Conservation (phyloP, 768 basidiomycete genomes). For the Phylloporus arenicola region DNA sequence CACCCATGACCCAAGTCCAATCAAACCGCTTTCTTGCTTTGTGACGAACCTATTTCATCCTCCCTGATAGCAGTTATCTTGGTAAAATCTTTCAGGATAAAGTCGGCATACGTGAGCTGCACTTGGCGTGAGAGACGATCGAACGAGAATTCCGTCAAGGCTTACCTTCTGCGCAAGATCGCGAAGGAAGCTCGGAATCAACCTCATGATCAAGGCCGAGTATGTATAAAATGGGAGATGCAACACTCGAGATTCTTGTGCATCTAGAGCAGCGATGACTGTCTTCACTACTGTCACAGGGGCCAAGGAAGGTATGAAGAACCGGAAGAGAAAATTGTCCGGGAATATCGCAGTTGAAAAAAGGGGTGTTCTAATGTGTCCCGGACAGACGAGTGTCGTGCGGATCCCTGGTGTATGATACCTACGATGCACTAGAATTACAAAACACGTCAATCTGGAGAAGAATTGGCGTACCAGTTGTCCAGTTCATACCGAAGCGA, state of each 20-base stretch:
- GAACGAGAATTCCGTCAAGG: neutral
- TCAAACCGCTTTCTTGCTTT: constrained; percentile 13
- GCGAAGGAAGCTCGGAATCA: constrained; percentile 66
- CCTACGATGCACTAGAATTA: constrained; percentile 29
- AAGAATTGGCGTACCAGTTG: constrained; percentile 44
- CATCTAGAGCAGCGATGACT: constrained; percentile 78
- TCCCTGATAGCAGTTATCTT: constrained; percentile 57
- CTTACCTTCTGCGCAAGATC: constrained; percentile 76
- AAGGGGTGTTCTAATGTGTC: constrained; percentile 72
- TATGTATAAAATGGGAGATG: constrained; percentile 69
- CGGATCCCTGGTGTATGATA: constrained; percentile 72
- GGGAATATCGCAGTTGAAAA: constrained; percentile 61
- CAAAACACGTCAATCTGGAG: neutral
- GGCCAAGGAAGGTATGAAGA: constrained; percentile 70
- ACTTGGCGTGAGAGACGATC: constrained; percentile 8
- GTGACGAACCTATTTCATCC: constrained; percentile 40
- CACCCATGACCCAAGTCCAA: neutral
- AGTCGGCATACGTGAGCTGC: constrained; percentile 65
- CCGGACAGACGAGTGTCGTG: constrained; percentile 83
- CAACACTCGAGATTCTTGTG: constrained; percentile 68
- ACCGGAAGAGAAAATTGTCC: constrained; percentile 47
- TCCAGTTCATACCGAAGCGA: constrained; percentile 87
- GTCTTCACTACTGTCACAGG: constrained; percentile 74
- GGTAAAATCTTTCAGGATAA: constrained; percentile 61
- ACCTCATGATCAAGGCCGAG: constrained; percentile 47